Conservation (phyloP, 2,329 filamentous ascomycete genomes). For the Nemania diffusa region DNA sequence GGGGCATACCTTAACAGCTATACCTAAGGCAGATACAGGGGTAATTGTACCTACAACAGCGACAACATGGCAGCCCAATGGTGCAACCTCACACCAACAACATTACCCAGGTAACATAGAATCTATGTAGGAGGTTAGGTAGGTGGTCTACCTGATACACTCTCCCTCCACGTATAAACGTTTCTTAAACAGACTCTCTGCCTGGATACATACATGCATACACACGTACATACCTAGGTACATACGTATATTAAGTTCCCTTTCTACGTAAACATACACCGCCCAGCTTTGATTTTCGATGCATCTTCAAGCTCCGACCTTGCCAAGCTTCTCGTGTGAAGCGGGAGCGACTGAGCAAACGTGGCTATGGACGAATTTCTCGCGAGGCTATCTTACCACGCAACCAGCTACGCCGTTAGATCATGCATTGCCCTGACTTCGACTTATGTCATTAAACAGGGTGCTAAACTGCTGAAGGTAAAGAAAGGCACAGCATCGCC, state of each 20-base stretch:
- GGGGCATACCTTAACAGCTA: too few relatives aligned
- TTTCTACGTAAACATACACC: neutral
- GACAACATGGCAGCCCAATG: neutral
- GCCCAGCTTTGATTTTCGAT: conserved; percentile 29
- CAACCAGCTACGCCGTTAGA: conserved; percentile 91
- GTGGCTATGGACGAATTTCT: conserved; percentile 76
- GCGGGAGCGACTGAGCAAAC: conserved; percentile 32
- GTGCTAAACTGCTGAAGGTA: conserved; percentile 75
- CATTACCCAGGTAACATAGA: neutral
- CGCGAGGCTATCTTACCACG: conserved; percentile 69
- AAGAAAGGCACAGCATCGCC: neutral
- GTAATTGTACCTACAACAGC: neutral
- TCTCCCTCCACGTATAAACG: too few relatives aligned
- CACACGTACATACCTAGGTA: neutral
- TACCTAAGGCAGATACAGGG: too few relatives aligned
- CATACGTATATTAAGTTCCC: neutral
- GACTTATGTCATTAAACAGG: conserved; percentile 85
- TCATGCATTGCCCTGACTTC: conserved; percentile 89
- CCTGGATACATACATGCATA: neutral
- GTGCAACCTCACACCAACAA: neutral
- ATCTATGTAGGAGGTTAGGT: too few relatives aligned
- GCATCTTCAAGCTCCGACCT: conserved; percentile 32
- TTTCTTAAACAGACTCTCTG: neutral
- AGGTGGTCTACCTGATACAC: neutral
- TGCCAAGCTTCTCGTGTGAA: conserved; percentile 28